phyloP scores from a whole-genome alignment of 148 eudicot species.

The Fagopyrum esculentum region DNA sequence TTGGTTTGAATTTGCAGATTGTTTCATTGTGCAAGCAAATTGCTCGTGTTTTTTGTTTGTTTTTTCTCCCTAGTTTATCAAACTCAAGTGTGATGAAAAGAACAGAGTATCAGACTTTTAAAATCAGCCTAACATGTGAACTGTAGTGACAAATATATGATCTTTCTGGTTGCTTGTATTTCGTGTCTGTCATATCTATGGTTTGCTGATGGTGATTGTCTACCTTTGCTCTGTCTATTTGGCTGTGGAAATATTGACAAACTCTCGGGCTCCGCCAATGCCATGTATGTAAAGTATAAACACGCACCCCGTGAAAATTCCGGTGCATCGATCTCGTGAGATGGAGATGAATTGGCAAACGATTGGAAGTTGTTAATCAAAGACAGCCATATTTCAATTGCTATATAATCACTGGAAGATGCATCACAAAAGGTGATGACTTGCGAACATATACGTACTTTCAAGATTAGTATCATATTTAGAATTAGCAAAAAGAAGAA shows the following conservation, averaged over 20 bases:
- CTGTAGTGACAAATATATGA: neutral
- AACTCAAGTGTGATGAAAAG: neutral
- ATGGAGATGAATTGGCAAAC: too few relatives aligned
- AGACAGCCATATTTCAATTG: too few relatives aligned
- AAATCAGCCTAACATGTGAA: neutral
- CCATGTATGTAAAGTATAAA: too few relatives aligned
- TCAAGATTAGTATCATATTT: too few relatives aligned
- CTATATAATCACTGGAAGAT: too few relatives aligned
- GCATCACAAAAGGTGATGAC: too few relatives aligned
- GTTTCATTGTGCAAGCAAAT: neutral
- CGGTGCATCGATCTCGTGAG: too few relatives aligned
- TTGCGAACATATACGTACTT: too few relatives aligned
- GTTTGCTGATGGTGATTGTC: neutral
- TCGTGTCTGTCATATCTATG: neutral
- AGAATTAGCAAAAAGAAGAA: too few relatives aligned
- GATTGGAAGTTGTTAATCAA: too few relatives aligned
- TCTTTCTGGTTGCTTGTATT: neutral
- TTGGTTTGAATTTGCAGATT: neutral
- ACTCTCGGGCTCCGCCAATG: too few relatives aligned
- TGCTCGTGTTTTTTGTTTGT: neutral
- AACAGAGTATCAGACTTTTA: neutral
- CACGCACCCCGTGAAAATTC: too few relatives aligned
- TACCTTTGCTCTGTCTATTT: neutral
- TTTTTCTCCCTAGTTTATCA: neutral
- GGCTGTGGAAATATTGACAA: neutral